These are phyloP conservation scores for Rhizomucor pusillus DNA, from an alignment of 371 early-diverging fungal genomes.

Conservation along the genomic window DNA sequence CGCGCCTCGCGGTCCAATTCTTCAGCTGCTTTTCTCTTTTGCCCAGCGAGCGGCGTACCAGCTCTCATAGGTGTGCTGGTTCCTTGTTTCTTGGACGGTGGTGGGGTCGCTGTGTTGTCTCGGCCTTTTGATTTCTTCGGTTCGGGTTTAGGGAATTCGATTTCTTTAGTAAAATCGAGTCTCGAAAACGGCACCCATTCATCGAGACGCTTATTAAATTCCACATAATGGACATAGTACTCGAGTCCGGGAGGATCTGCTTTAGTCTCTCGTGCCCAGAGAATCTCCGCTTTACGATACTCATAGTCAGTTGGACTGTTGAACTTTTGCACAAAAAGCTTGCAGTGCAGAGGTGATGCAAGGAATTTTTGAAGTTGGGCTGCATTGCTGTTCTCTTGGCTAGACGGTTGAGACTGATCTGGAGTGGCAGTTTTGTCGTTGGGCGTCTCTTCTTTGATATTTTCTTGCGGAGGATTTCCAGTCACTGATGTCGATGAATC, in stretches of 20 bases:
- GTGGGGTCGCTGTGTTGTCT: conserved; percentile 39
- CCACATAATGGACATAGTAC: conserved; percentile 98
- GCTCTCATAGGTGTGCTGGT: conserved; percentile 16
- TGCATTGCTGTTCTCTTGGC: not conserved
- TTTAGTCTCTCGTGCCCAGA: conserved; percentile 72
- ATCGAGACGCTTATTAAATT: conserved; percentile 99
- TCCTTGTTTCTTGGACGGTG: conserved; percentile 13
- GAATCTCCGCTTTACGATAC: conserved; percentile 88
- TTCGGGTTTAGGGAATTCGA: conserved; percentile 74
- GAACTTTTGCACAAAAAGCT: conserved; percentile 72
- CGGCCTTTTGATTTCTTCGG: conserved; percentile 56
- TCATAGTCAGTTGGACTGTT: conserved; percentile 47
- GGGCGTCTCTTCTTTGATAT: not conserved
- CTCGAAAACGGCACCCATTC: conserved; percentile 91
- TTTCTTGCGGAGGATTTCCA: no score
- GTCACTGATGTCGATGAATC: not conserved
- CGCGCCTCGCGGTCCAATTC: not conserved
- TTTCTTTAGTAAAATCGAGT: conserved; percentile 69
- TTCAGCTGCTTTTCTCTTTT: conserved; percentile 25
- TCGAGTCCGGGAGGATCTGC: conserved; percentile 49
- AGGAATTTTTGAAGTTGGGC: conserved; percentile 18
- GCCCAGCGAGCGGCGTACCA: conserved; percentile 23
- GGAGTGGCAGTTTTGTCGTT: not conserved
- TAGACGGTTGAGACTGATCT: not conserved
- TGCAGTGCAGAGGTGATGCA: conserved; percentile 54